phyloP scores from a whole-genome alignment of 768 basidiomycete species.

The Pleurotus citrinopileatus region DNA sequence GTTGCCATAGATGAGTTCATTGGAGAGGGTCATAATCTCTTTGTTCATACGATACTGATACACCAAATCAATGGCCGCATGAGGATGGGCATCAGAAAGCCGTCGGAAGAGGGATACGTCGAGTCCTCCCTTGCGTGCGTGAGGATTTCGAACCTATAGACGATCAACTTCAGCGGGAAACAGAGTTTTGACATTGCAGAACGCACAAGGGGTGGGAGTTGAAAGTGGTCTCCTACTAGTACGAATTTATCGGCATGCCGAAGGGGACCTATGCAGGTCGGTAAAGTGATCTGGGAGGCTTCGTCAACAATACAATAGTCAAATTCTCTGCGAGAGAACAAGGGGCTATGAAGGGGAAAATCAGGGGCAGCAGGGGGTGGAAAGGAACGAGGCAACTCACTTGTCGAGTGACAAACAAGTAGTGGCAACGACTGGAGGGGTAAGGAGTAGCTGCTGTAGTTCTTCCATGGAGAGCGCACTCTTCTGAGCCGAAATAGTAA shows the following conservation, averaged over 20 bases:
- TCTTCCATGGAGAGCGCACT: conserved; percentile 72
- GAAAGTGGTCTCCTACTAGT: conserved; percentile 96
- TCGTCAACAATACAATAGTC: conserved; percentile 99
- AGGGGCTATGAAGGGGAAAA: conserved; percentile 47
- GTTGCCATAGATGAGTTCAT: conserved; percentile 79
- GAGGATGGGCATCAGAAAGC: conserved; percentile 83
- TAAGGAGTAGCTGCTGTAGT: conserved; percentile 78
- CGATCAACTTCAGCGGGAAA: conserved; percentile 6
- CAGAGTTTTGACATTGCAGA: background rate
- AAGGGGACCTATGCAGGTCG: conserved; percentile 91
- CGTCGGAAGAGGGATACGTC: conserved; percentile 89
- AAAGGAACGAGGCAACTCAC: conserved; percentile 43
- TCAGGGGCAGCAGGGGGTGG: conserved; percentile 29
- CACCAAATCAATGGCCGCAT: conserved; percentile 80
- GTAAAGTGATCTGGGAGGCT: conserved; percentile 95
- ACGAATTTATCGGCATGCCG: conserved; percentile 89
- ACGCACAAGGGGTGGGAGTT: conserved; percentile 88
- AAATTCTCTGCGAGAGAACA: conserved; percentile 83
- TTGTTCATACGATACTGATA: conserved; percentile 97
- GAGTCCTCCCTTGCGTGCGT: conserved; percentile 81
- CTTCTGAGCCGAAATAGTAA: conserved; percentile 58
- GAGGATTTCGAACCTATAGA: conserved; percentile 71
- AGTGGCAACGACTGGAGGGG: conserved; percentile 92
- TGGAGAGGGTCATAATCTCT: conserved; percentile 92
- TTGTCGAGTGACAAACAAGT: conserved; percentile 94